A percentile compares a stretch with the other conserved stretches of the same genome.
Evolutionary conservation across 1,284 basidiomycete genomes (phyloP).

Genomic region (Ceratobasidium theobromae): DNA sequence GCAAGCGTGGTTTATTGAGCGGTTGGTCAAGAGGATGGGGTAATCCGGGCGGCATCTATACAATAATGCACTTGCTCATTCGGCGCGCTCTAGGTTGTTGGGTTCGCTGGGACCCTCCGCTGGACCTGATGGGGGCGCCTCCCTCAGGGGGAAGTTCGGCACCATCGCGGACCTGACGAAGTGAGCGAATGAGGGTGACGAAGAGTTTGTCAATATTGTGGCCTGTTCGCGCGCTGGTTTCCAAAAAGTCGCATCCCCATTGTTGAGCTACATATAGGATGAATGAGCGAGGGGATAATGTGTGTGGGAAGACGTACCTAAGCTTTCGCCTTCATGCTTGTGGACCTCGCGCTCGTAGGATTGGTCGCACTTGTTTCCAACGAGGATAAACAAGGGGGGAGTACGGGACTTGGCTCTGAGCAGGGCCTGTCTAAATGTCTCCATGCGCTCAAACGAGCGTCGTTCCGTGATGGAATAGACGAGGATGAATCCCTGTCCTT

Average conservation of each 20-base stretch:
- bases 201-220: slow-evolving; percentile 32
- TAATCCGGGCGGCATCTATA: slow-evolving; percentile 14
- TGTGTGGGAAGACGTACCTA: slow-evolving; percentile 1
- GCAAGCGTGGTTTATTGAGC: neutral
- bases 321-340: slow-evolving; percentile 21
- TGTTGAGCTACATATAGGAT: slow-evolving; percentile 19
- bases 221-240: slow-evolving; percentile 32
- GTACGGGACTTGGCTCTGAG: slow-evolving; percentile 24
- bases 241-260: slow-evolving; percentile 31
- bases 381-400: slow-evolving; percentile 27
- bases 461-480: slow-evolving; percentile 34
- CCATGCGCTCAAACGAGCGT: slow-evolving; percentile 31
- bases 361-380: slow-evolving; percentile 35
- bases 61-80: slow-evolving; percentile 26
- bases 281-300: slow-evolving; percentile 1
- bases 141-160: slow-evolving; percentile 19
- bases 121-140: slow-evolving; percentile 16
- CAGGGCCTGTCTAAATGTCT: slow-evolving; percentile 25
- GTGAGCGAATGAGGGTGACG: slow-evolving; percentile 16
- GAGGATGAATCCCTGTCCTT: slow-evolving; percentile 34
- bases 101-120: neutral
- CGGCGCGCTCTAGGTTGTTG: neutral
- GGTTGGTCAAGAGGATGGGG: neutral
- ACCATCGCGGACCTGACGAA: slow-evolving; percentile 24
- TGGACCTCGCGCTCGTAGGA: slow-evolving; percentile 31